phyloP scores from a whole-genome alignment of 345 rosid species.

The Corchorus olitorius region DNA sequence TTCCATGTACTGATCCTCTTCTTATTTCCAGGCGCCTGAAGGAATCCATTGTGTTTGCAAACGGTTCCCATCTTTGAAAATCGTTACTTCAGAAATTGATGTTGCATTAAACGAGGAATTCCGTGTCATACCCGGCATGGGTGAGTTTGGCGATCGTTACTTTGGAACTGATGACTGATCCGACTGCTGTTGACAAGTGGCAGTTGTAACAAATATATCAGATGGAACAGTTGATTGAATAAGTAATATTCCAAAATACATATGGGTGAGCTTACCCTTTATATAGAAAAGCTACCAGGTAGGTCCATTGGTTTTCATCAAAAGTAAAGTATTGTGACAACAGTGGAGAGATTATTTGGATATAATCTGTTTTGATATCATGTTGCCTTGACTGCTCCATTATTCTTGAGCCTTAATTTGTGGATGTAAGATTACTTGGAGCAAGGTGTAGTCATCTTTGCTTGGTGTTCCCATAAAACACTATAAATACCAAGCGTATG shows the following conservation, averaged over 20 bases:
- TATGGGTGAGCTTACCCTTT: background rate
- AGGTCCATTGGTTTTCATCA: background rate
- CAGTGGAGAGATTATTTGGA: background rate
- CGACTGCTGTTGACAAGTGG: background rate
- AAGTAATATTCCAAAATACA: constrained; percentile 10
- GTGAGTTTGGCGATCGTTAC: constrained; percentile 97
- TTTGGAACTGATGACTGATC: constrained; percentile 90
- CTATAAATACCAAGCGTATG: background rate
- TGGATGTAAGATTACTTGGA: background rate
- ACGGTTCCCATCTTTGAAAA: constrained; percentile 81
- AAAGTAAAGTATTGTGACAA: background rate
- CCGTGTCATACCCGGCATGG: constrained; percentile 96
- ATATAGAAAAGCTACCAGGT: constrained; percentile 4
- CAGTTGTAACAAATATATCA: constrained; percentile 3
- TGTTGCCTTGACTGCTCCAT: background rate
- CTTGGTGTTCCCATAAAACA: background rate
- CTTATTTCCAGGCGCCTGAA: constrained; percentile 75
- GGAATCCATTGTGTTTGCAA: constrained; percentile 92
- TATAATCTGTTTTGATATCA: background rate
- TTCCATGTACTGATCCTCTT: constrained; percentile 2
- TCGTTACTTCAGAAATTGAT: constrained; percentile 96
- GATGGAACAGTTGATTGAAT: constrained; percentile 1
- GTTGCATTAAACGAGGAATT: constrained; percentile 79
- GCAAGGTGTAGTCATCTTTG: background rate
- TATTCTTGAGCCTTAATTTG: background rate